Conservation (phyloP, 148 eudicot genomes). For the Nepenthes mirabilis region DNA sequence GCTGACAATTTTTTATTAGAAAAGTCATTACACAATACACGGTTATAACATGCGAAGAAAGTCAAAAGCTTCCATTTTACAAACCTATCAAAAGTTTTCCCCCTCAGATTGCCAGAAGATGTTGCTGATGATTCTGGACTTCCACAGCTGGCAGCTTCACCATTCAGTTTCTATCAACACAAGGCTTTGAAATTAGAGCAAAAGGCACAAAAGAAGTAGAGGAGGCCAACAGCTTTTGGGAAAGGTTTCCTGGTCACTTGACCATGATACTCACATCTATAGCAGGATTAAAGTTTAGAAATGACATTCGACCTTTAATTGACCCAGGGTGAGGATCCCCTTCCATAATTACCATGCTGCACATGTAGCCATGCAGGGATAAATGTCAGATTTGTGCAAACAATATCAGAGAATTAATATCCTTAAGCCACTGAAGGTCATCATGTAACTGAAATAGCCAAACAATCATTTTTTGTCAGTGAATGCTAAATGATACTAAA, state of each 20-base stretch:
- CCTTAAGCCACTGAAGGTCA: too few species aligned
- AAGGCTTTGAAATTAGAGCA: slow-evolving; percentile 24
- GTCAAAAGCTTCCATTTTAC: slow-evolving; percentile 4
- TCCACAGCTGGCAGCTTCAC: slow-evolving; percentile 19
- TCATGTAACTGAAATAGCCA: too few species aligned
- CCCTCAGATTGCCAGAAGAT: slow-evolving; percentile 28
- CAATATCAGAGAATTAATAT: too few species aligned
- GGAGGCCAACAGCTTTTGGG: not conserved
- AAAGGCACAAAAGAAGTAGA: slow-evolving; percentile 7
- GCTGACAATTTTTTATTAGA: not conserved
- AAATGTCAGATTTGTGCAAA: too few species aligned
- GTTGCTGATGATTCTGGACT: slow-evolving; percentile 37
- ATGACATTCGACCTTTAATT: slow-evolving; percentile 81
- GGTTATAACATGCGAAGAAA: not conserved
- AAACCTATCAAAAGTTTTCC: slow-evolving; percentile 27
- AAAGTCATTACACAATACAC: not conserved
- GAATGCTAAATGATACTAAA: too few species aligned
- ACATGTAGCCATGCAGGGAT: not conserved
- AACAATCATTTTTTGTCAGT: too few species aligned
- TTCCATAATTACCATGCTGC: slow-evolving; percentile 82
- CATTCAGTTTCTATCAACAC: slow-evolving; percentile 58
- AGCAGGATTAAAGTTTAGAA: slow-evolving; percentile 73
- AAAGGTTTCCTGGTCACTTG: slow-evolving; percentile 7
- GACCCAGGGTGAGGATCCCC: slow-evolving; percentile 88
- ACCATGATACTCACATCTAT: slow-evolving; percentile 70